Evolutionary conservation across 176 grass and related monocot species (phyloP), one percentile per base, ranked within the genome.

Genomic region (Olyra latifolia): DNA sequence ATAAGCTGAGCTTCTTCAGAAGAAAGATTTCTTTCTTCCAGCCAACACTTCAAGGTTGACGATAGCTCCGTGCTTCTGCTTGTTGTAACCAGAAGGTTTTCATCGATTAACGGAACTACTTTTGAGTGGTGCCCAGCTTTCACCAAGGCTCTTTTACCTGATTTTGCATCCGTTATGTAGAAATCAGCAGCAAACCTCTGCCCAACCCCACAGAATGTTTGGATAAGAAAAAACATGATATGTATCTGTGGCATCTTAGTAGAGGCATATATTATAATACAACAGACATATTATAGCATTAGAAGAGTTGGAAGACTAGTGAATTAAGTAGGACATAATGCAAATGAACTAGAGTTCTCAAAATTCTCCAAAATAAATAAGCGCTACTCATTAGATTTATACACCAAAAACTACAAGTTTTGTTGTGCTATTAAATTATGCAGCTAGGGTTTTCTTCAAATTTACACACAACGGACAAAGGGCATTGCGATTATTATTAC

Each of bases 171-270:
- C 61, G 96, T 93, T 88, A 99, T 82, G 92, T 91, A 99, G 81
- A 99, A 99, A 88, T 99, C 96, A 88, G 90, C 88, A 74, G 86
- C 91, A 80, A 93, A 87, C 78, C 92, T 95, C 96, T 99, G 90
- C 77, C 75, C 56, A 89, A 71, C 72, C 32, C 82, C 74, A 92
- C 60, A 76, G 65, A 80, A 91, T 83, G 32, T 70, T 66, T 53
- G 46, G 76, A 90, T 90, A 81, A 90, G 89, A 44, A 85, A 85
- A 45, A 75, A 79, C 4, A 69, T 50, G 35, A 80, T 52, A 83
- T 62, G 15, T 50, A 79, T 79, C 19, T 28, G 29, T 27, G 3
- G 12, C 39, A 79, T 40, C 29, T 72, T 22, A 71, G 57, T 48
- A 77, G 22, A 77, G 17, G 15, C 54, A 47, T 7, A 43, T 52